Percentiles rank a stretch among this genome's conserved stretches.
phyloP scores from a whole-genome alignment of 495 filamentous ascomycete species.

The Mycothermus thermophilus region DNA sequence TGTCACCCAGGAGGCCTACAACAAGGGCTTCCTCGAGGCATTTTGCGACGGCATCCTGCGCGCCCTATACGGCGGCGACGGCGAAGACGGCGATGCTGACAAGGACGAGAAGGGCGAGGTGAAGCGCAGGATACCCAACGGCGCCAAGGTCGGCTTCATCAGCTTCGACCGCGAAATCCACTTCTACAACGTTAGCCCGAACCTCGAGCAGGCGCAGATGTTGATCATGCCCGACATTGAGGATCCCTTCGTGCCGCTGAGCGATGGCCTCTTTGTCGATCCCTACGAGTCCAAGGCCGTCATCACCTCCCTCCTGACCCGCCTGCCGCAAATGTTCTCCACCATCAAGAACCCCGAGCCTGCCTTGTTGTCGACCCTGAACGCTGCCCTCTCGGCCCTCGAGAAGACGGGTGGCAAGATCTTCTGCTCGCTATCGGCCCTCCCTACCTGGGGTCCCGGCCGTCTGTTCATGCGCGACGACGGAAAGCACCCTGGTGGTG shows the following conservation, averaged over 20 bases:
- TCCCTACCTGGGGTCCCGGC: slow-evolving; percentile 86
- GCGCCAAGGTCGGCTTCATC: slow-evolving; percentile 84
- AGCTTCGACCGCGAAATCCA: slow-evolving; percentile 93
- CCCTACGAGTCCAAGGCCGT: slow-evolving; percentile 82
- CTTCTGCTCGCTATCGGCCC: slow-evolving; percentile 64
- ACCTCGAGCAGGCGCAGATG: slow-evolving; percentile 86
- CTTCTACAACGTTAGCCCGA: slow-evolving; percentile 83
- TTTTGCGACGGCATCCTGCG: slow-evolving; percentile 80
- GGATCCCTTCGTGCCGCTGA: slow-evolving; percentile 88
- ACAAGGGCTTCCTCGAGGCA: slow-evolving; percentile 77
- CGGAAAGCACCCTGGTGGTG: slow-evolving; percentile 68
- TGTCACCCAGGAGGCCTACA: slow-evolving; percentile 76
- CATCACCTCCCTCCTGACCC: slow-evolving; percentile 69
- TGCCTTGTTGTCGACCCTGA: slow-evolving; percentile 68
- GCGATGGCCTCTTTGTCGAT: slow-evolving; percentile 88
- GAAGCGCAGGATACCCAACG: slow-evolving; percentile 53
- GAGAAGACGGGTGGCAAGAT: slow-evolving; percentile 84
- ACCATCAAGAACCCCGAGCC: slow-evolving; percentile 79
- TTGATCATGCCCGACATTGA: slow-evolving; percentile 97
- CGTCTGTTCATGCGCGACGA: slow-evolving; percentile 74
- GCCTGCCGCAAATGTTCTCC: slow-evolving; percentile 73
- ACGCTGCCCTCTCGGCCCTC: slow-evolving; percentile 66
- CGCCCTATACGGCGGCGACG: slow-evolving; percentile 56
- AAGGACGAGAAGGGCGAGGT: slow-evolving; percentile 42
- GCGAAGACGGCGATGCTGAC: slow-evolving; percentile 34